Percentiles rank a stretch among this genome's conserved stretches.
Evolutionary conservation across 2,329 filamentous ascomycete genomes (phyloP).

Genomic region (Thelonectria olida): DNA sequence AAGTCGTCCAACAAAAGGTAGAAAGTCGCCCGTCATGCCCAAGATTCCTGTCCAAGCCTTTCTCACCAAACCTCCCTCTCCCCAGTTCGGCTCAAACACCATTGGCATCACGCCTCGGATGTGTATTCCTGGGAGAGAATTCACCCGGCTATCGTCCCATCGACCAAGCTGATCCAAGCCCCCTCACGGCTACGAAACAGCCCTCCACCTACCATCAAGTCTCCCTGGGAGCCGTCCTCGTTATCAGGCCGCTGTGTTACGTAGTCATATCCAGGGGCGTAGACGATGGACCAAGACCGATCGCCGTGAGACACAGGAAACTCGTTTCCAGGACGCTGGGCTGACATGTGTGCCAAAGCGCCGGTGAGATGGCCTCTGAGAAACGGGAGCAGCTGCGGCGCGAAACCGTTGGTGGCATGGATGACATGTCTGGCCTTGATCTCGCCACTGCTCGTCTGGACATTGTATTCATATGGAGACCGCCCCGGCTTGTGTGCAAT

Average conservation of each 20-base stretch:
- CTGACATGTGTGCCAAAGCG: conserved; percentile 59
- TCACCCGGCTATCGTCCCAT: conserved; percentile 54
- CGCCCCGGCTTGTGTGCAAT: conserved; percentile 31
- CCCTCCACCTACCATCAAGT: conserved; percentile 65
- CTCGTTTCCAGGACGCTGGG: conserved; percentile 52
- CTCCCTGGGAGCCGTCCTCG: conserved; percentile 44
- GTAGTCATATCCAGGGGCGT: conserved; percentile 60
- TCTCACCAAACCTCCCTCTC: conserved; percentile 42
- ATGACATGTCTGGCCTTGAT: conserved; percentile 61
- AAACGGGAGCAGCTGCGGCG: conserved; percentile 59
- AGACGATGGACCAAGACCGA: conserved; percentile 62
- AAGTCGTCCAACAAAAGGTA: conserved; percentile 61
- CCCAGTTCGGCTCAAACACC: conserved; percentile 53
- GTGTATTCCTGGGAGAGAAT: conserved; percentile 50
- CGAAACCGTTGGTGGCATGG: conserved; percentile 66
- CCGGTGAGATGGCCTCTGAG: conserved; percentile 57
- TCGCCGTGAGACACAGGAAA: conserved; percentile 44
- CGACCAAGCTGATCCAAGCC: conserved; percentile 58
- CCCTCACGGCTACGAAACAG: conserved; percentile 53
- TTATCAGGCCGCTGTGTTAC: conserved; percentile 55
- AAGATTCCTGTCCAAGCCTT: conserved; percentile 61
- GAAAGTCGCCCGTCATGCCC: conserved; percentile 56
- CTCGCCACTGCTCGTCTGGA: conserved; percentile 56
- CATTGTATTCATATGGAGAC: conserved; percentile 46
- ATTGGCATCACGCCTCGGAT: conserved; percentile 53